Base-by-base conservation (phyloP, 306 rosid genomes). In the Lathyrus oleraceus region DNA sequence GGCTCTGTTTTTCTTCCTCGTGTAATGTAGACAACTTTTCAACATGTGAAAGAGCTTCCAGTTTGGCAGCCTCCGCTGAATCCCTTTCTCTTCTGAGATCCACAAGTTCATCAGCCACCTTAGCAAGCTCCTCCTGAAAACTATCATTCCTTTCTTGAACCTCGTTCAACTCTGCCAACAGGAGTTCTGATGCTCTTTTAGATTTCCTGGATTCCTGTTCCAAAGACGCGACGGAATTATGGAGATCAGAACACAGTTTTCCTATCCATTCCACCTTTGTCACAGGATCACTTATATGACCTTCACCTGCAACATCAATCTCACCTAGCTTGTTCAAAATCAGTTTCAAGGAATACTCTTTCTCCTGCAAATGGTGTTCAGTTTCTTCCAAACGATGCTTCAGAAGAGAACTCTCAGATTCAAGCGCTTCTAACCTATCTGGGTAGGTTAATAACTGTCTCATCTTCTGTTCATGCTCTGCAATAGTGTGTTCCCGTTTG, bases 91-190 rank as follows among this genome's bases (percentile, higher is more conserved):
- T 87, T 70, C 86, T 81, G 72, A 84, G 71, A 71, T 77, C 80
- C 64, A 83, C 77, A 79, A 94, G 87, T 82, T 90, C 96, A 56
- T 54, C 59, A 3, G 73, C 81, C 76, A 79, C 82, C 70, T 83
- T 85, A 51, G 81, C 87, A 2, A 88, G 85, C 84, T 94, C 96
- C 75, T 94, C 99, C 73, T 88, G 99, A 71, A 91, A 88, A 82
- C 78, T 70, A 65, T 94, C 99, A 83, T 91, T 94, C 79, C 96
- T 94, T 76, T 94, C 99, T 87, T 94, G 97, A 71, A 89, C 97
- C 83, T 94, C 99, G 70, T 94, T 91, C 87, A 94, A 51, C 77
- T 94, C 99, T 35, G 96, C 92, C 79, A 88, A 85, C 62, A 94
- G 97, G 56, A 94, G 88, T 78, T 91, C 92, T 44, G 97, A 84